These are phyloP conservation scores for Phytophthora agathidicida DNA, from an alignment of 352 stramenopile species.

Conservation along the genomic window DNA sequence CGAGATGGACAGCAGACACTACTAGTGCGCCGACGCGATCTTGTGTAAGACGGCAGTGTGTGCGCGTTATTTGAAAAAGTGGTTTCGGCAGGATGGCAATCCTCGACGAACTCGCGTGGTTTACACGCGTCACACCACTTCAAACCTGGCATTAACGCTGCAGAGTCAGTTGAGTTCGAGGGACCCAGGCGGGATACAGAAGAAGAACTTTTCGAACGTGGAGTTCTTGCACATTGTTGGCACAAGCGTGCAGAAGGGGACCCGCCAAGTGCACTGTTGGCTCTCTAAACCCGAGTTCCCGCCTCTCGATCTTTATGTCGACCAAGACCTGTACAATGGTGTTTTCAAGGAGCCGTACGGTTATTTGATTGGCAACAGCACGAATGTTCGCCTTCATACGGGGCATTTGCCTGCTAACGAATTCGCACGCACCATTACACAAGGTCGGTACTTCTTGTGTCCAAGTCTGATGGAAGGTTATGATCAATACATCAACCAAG, in stretches of 20 bases:
- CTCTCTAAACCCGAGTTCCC: constrained; percentile 40
- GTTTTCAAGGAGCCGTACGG: constrained; percentile 27
- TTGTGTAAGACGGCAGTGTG: constrained; percentile 59
- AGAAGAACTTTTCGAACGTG: constrained; percentile 40
- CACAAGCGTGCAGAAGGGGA: constrained; percentile 39
- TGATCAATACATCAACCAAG: constrained; percentile 71
- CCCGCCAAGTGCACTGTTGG: constrained; percentile 50
- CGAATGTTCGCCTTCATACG: constrained; percentile 35
- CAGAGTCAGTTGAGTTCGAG: constrained; percentile 6
- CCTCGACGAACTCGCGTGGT: constrained; percentile 46
- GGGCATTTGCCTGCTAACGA: constrained; percentile 26
- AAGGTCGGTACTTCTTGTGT: constrained; percentile 51
- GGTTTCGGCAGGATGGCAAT: constrained; percentile 66
- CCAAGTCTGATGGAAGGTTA: constrained; percentile 57
- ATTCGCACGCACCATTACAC: constrained; percentile 44
- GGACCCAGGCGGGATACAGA: background rate
- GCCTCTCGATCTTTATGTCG: constrained; percentile 47
- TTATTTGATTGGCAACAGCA: constrained; percentile 25
- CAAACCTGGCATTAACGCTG: constrained; percentile 37
- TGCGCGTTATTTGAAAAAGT: constrained; percentile 46
- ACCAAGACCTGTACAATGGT: constrained; percentile 32
- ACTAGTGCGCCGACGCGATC: constrained; percentile 49
- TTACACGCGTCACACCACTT: constrained; percentile 61
- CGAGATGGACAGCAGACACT: constrained; percentile 45
- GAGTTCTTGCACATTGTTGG: constrained; percentile 38